Conservation (phyloP, 2,329 filamentous ascomycete species). For the Fusarium musae region DNA sequence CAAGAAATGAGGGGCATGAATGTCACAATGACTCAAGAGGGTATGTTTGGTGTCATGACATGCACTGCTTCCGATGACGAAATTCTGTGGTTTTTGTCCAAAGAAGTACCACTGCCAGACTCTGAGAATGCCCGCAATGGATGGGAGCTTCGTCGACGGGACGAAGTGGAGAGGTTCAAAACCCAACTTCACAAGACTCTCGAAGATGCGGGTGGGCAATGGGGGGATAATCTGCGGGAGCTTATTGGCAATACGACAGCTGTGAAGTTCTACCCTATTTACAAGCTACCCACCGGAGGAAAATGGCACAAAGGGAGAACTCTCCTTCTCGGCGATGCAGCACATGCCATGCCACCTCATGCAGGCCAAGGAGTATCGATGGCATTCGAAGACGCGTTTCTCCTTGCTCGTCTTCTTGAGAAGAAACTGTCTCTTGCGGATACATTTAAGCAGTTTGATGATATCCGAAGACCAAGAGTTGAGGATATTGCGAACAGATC, state of each 20-base stretch:
- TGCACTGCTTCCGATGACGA: constrained; percentile 1
- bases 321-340: neutral
- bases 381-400: neutral
- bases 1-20: neutral
- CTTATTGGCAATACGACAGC: neutral
- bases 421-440: neutral
- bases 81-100: neutral
- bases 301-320: neutral
- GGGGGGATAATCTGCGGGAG: neutral
- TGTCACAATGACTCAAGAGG: neutral
- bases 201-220: neutral
- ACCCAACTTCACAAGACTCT: neutral
- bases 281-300: neutral
- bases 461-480: neutral
- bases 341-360: neutral
- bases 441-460: neutral
- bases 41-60: neutral
- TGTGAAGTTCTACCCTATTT: neutral
- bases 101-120: neutral
- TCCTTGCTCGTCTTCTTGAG: neutral
- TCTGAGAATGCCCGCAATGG: neutral
- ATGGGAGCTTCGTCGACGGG: neutral
- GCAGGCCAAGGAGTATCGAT: neutral
- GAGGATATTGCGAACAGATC: neutral
- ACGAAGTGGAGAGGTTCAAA: neutral